A percentile compares a stretch with the other conserved stretches of the same genome.
These are phyloP conservation scores for Bipolaris sorokiniana DNA, from an alignment of 2,329 filamentous ascomycete genomes.

Conservation along the genomic window DNA sequence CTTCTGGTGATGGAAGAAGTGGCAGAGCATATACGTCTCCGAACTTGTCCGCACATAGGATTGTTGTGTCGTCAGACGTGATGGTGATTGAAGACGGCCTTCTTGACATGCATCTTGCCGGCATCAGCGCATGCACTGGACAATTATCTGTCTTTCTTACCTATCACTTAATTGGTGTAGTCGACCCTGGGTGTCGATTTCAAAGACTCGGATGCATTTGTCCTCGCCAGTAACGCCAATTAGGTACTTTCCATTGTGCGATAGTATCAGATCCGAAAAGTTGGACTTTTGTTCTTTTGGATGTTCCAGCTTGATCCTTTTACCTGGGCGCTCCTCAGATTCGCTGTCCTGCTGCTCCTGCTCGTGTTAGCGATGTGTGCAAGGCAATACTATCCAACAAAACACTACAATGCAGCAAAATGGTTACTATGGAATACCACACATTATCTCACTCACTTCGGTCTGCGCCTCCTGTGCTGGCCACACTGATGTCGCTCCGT, in stretches of 20 bases:
- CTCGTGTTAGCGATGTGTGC: conserved; percentile 17
- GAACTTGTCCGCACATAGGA: conserved; percentile 91
- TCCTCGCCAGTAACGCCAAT: conserved; percentile 87
- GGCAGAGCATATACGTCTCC: conserved; percentile 93
- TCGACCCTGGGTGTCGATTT: conserved; percentile 65
- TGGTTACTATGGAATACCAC: neutral
- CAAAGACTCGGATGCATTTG: conserved; percentile 86
- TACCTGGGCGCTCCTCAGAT: conserved; percentile 47
- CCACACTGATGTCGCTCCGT: conserved; percentile 40
- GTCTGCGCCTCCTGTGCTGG: conserved; percentile 27
- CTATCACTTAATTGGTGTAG: conserved; percentile 74
- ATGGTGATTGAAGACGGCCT: conserved; percentile 79
- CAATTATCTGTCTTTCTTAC: conserved; percentile 53
- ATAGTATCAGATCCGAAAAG: conserved; percentile 71
- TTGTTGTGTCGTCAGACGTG: conserved; percentile 70
- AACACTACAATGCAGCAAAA: neutral
- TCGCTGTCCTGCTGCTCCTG: conserved; percentile 31
- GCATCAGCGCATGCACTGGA: conserved; percentile 14
- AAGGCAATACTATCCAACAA: neutral
- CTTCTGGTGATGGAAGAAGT: conserved; percentile 59
- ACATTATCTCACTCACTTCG: conserved; percentile 30
- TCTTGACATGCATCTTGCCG: conserved; percentile 81
- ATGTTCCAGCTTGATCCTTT: conserved; percentile 51
- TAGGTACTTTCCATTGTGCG: conserved; percentile 69
- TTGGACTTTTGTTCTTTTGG: conserved; percentile 57